Percentiles rank a stretch among this genome's conserved stretches.
phyloP scores from a whole-genome alignment of 2,329 filamentous ascomycete species.

The Xylariaceae sp. region DNA sequence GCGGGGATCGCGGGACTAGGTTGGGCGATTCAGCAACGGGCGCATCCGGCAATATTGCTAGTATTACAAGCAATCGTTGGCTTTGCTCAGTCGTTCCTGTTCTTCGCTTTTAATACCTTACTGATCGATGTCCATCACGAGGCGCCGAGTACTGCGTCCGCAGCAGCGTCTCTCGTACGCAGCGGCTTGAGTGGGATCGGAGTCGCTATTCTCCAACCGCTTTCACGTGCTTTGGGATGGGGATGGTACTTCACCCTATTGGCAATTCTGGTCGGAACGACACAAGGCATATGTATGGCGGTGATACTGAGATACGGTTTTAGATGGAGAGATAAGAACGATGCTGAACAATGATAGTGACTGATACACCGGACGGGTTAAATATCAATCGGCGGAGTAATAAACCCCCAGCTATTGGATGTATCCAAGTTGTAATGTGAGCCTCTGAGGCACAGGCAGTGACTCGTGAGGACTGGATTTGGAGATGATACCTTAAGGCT shows the following conservation, averaged over 20 bases:
- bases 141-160: slow-evolving; percentile 5
- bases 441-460: no score
- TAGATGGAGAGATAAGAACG: no score
- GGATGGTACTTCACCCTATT: slow-evolving; percentile 7
- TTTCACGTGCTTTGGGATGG: slow-evolving; percentile 1
- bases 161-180: slow-evolving; percentile 1
- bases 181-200: slow-evolving; percentile 6
- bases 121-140: slow-evolving; percentile 5
- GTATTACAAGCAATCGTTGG: not conserved
- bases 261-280: not conserved
- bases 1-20: slow-evolving; percentile 2
- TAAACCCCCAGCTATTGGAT: no score
- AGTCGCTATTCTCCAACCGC: slow-evolving; percentile 2
- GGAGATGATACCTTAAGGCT: no score
- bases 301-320: no score
- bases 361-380: no score
- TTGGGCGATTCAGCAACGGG: not conserved
- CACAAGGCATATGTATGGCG: not conserved
- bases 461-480: no score
- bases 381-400: no score
- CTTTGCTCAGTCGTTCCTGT: slow-evolving; percentile 1
- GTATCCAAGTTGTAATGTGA: no score
- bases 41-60: slow-evolving; percentile 2
- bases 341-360: no score
- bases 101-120: slow-evolving; percentile 6